A percentile compares a stretch with the other conserved stretches of the same genome.
Conservation (phyloP, 768 basidiomycete species). For the Clitopilus passeckerianus region DNA sequence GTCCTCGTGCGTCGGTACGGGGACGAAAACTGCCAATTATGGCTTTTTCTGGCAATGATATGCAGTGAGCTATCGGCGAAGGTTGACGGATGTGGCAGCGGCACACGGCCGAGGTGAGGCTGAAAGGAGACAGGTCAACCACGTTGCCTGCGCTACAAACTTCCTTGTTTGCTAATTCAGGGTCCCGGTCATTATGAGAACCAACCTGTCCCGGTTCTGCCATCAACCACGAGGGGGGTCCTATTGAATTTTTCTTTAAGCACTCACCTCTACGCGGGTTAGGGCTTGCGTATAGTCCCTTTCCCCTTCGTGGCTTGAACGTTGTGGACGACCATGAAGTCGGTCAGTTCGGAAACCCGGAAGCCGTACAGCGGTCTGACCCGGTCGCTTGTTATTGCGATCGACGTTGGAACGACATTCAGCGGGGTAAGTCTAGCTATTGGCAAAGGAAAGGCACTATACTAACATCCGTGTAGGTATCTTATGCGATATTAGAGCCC, state of each 20-base stretch:
- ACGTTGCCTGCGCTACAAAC: background rate
- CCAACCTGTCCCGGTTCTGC: background rate
- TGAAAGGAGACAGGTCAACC: background rate
- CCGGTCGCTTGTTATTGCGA: constrained; percentile 69
- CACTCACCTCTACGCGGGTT: constrained; percentile 2
- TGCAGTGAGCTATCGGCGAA: background rate
- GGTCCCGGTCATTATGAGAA: constrained; percentile 6
- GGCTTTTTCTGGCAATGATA: background rate
- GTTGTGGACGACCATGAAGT: constrained; percentile 16
- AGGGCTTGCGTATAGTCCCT: background rate
- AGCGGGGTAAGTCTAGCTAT: constrained; percentile 50
- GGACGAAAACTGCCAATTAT: background rate
- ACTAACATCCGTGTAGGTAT: constrained; percentile 33
- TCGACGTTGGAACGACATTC: constrained; percentile 82
- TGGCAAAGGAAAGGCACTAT: background rate
- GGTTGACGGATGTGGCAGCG: background rate
- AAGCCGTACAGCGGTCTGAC: constrained; percentile 66
- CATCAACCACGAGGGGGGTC: constrained; percentile 14
- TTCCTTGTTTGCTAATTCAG: constrained; percentile 11
- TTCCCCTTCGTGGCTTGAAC: background rate
- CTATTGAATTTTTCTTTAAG: constrained; percentile 5
- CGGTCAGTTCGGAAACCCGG: constrained; percentile 56
- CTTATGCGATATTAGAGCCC: constrained; percentile 79
- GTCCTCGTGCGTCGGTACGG: background rate
- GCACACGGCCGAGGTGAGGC: background rate